Conservation (phyloP, 2,329 filamentous ascomycete genomes). For the Colletotrichum sp. region DNA sequence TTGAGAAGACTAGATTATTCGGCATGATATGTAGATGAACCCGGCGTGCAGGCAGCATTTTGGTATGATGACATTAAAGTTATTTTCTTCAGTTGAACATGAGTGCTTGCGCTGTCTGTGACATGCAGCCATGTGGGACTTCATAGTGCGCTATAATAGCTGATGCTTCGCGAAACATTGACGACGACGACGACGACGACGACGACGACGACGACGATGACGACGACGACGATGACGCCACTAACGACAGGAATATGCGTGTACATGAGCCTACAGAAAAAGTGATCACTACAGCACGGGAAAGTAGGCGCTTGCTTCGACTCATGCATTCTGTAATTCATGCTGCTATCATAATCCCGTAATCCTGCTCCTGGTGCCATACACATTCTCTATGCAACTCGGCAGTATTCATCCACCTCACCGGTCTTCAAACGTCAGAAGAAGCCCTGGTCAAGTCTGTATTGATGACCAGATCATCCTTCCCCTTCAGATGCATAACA, state of each 20-base stretch:
- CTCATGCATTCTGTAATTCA: neutral
- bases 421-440: neutral
- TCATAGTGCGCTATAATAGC: neutral
- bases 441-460: constrained; percentile 42
- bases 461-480: constrained; percentile 57
- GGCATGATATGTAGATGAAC: constrained; percentile 16
- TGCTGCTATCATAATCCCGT: constrained; percentile 8
- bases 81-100: neutral
- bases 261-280: neutral
- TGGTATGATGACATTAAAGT: neutral
- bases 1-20: neutral
- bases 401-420: neutral
- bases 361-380: neutral
- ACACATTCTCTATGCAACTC: neutral
- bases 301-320: neutral
- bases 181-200: neutral
- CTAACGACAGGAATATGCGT: neutral
- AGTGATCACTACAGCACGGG: neutral
- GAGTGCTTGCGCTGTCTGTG: neutral
- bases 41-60: constrained; percentile 8
- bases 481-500: constrained; percentile 53
- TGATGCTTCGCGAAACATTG: neutral
- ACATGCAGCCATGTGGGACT: neutral
- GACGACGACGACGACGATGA: neutral
- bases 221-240: neutral